These are phyloP conservation scores for Adansonia digitata DNA, from an alignment of 345 rosid species.

Conservation along the genomic window DNA sequence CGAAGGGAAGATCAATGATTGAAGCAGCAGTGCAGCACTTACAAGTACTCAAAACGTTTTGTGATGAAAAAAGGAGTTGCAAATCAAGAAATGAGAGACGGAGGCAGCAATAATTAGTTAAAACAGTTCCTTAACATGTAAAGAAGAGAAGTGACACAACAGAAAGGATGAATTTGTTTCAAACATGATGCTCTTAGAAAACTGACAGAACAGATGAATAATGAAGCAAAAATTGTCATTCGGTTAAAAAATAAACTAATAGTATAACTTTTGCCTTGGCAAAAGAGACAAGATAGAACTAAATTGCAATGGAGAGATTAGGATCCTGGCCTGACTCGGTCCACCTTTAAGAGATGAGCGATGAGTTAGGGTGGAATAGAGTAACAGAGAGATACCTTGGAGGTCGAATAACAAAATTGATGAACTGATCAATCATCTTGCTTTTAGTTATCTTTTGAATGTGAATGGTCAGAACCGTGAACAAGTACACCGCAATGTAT, in stretches of 20 bases:
- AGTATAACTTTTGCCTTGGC: background rate
- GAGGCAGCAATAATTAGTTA: background rate
- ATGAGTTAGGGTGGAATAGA: background rate
- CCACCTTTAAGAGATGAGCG: background rate
- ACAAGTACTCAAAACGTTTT: background rate
- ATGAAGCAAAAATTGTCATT: too few species aligned
- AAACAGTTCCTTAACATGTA: background rate
- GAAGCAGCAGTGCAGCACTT: constrained; percentile 1
- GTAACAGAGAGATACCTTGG: constrained; percentile 57
- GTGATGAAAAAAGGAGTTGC: background rate
- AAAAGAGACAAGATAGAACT: background rate
- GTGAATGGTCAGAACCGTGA: constrained; percentile 2
- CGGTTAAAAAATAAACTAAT: too few species aligned
- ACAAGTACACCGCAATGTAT: background rate
- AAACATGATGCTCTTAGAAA: background rate
- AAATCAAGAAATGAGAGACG: background rate
- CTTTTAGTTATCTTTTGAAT: constrained; percentile 9
- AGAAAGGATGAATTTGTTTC: background rate
- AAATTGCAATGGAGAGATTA: background rate
- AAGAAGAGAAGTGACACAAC: background rate
- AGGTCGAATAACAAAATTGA: constrained; percentile 96
- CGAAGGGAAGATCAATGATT: background rate
- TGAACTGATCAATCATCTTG: constrained; percentile 91
- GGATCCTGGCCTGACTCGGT: background rate
- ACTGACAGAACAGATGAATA: too few species aligned